Evolutionary conservation across 345 rosid species (phyloP).

Genomic region (Crucihimalaya himalaica): DNA sequence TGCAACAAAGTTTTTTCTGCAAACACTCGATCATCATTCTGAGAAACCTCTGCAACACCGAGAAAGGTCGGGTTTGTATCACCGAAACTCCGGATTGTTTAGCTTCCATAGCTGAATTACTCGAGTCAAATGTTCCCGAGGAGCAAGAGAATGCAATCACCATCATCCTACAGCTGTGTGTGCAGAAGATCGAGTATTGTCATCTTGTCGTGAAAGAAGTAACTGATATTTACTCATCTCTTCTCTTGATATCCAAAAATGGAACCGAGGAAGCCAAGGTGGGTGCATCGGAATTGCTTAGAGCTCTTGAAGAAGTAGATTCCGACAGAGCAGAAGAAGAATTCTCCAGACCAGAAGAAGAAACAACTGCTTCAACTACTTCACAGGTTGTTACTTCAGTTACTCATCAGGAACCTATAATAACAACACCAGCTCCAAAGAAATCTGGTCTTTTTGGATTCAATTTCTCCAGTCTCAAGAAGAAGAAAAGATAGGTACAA

Average conservation of each 20-base stretch:
- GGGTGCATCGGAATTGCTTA: conserved; percentile 64
- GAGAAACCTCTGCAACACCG: conserved; percentile 54
- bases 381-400: conserved; percentile 24
- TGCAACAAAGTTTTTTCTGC: conserved; percentile 48
- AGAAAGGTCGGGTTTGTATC: conserved; percentile 59
- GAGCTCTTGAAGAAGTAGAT: conserved; percentile 56
- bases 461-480: conserved; percentile 35
- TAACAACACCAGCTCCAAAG: conserved; percentile 42
- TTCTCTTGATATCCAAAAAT: conserved; percentile 50
- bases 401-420: background rate
- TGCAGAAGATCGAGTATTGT: conserved; percentile 49
- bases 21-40: conserved; percentile 50
- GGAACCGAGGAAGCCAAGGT: conserved; percentile 66
- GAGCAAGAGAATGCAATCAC: conserved; percentile 66
- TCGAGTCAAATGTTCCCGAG: conserved; percentile 54
- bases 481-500: conserved; percentile 44
- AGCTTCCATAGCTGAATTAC: conserved; percentile 56
- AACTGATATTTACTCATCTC: conserved; percentile 50
- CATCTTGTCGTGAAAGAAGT: conserved; percentile 64
- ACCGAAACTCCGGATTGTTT: conserved; percentile 64
- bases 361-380: conserved; percentile 17
- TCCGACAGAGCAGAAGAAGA: conserved; percentile 19
- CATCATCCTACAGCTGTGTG: conserved; percentile 51
- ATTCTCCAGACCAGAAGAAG: conserved; percentile 31
- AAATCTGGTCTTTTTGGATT: conserved; percentile 43